These are phyloP conservation scores for Emmonsiellopsis sp. DNA, from an alignment of 2,329 filamentous ascomycete genomes.

Conservation along the genomic window DNA sequence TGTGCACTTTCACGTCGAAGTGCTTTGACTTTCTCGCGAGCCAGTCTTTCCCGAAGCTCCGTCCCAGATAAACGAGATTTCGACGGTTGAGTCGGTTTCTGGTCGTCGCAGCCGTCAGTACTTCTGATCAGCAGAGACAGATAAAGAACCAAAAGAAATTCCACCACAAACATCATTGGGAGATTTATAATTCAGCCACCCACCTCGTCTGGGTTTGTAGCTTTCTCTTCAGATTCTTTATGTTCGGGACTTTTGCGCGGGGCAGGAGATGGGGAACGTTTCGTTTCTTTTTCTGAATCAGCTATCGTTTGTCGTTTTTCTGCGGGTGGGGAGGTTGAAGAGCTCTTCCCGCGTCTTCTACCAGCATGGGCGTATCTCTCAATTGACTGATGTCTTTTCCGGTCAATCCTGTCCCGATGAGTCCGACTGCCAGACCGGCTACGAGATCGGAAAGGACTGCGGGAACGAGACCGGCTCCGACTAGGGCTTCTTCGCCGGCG, in stretches of 20 bases:
- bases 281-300: slow-evolving; percentile 26
- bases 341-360: slow-evolving; percentile 34
- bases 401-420: slow-evolving; percentile 22
- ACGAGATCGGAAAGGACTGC: slow-evolving; percentile 19
- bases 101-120: slow-evolving; percentile 14
- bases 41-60: slow-evolving; percentile 29
- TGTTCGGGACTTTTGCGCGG: background rate
- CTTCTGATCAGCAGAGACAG: background rate
- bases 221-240: slow-evolving; percentile 7
- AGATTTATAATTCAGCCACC: slow-evolving; percentile 16
- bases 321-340: slow-evolving; percentile 33
- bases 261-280: slow-evolving; percentile 12
- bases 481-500: slow-evolving; percentile 21
- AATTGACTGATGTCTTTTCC: slow-evolving; percentile 36
- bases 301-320: slow-evolving; percentile 34
- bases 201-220: slow-evolving; percentile 20
- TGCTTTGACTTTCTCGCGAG: slow-evolving; percentile 29
- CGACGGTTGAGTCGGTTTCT: slow-evolving; percentile 9
- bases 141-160: background rate
- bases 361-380: slow-evolving; percentile 36
- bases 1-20: slow-evolving; percentile 21
- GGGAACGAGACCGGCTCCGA: slow-evolving; percentile 20
- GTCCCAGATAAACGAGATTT: slow-evolving; percentile 20
- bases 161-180: slow-evolving; percentile 7
- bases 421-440: slow-evolving; percentile 23